A percentile compares a stretch with the other conserved stretches of the same genome.
Evolutionary conservation across 2,329 filamentous ascomycete genomes (phyloP).

Genomic region (Claviceps sorghi): DNA sequence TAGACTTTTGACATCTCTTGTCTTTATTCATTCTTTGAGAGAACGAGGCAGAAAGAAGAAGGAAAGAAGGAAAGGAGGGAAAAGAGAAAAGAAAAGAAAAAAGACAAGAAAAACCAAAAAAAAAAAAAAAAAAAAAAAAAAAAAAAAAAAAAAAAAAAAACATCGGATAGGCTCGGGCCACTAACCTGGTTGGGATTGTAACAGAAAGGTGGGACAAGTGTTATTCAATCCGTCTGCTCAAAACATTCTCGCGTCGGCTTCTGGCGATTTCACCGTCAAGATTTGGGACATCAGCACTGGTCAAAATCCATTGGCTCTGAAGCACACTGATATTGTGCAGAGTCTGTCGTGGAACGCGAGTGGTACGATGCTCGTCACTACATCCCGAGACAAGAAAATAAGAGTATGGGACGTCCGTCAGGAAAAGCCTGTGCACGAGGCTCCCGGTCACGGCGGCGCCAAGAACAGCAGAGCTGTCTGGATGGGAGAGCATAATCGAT

Average conservation of each 20-base stretch:
- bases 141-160: neutral
- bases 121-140: neutral
- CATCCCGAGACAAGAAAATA: slow-evolving; percentile 94
- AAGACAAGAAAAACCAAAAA: neutral
- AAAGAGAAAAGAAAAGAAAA: too few relatives aligned
- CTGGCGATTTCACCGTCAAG: slow-evolving; percentile 89
- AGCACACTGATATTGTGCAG: slow-evolving; percentile 84
- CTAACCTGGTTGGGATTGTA: neutral
- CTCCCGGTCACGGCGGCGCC: slow-evolving; percentile 72
- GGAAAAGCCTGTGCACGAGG: slow-evolving; percentile 74
- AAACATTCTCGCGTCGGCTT: slow-evolving; percentile 87
- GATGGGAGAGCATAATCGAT: slow-evolving; percentile 92
- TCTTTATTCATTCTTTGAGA: neutral
- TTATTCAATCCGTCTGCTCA: slow-evolving; percentile 95
- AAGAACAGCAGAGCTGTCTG: slow-evolving; percentile 96
- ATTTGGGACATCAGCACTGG: slow-evolving; percentile 85
- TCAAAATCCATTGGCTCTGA: slow-evolving; percentile 58
- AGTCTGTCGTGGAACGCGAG: slow-evolving; percentile 91
- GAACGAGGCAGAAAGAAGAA: neutral
- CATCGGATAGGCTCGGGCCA: neutral
- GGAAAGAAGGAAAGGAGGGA: neutral
- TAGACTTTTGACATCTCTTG: neutral
- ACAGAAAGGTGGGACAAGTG: slow-evolving; percentile 91
- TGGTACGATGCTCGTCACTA: slow-evolving; percentile 75
- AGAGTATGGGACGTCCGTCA: slow-evolving; percentile 95